Percentiles rank a stretch among this genome's conserved stretches.
phyloP scores from a whole-genome alignment of 306 rosid genomes.

The Glycine tomentella region DNA sequence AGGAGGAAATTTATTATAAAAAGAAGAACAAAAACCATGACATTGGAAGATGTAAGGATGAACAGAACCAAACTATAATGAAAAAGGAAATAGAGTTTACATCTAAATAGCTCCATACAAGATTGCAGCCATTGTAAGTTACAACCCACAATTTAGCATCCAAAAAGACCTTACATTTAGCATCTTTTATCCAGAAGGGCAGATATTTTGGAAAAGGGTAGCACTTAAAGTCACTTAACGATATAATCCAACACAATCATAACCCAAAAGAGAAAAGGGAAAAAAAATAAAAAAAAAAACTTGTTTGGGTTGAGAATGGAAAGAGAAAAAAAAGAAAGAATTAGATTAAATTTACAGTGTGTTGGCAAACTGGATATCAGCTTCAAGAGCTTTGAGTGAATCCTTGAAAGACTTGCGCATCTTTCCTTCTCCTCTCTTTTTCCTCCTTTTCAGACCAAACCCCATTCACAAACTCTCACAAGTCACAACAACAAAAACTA shows the following conservation, averaged over 20 bases:
- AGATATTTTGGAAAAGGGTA: slow-evolving; percentile 25
- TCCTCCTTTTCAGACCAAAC: slow-evolving; percentile 40
- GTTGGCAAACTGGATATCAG: slow-evolving; percentile 90
- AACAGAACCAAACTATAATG: neutral
- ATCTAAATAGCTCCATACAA: slow-evolving; percentile 20
- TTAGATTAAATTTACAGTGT: slow-evolving; percentile 60
- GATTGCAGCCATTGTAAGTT: neutral
- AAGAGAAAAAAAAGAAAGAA: neutral
- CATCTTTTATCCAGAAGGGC: slow-evolving; percentile 25
- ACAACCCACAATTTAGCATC: neutral
- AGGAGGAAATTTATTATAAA: neutral
- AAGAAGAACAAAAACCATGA: neutral
- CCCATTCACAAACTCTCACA: slow-evolving; percentile 35
- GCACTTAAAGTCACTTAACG: slow-evolving; percentile 29
- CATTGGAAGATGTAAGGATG: neutral
- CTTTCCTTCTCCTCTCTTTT: slow-evolving; percentile 22
- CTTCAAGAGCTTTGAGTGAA: slow-evolving; percentile 93
- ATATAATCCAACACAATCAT: slow-evolving; percentile 21
- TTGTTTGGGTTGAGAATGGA: neutral
- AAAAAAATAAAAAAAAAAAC: too few relatives aligned
- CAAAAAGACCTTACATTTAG: neutral
- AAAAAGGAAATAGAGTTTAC: neutral
- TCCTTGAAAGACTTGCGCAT: slow-evolving; percentile 90
- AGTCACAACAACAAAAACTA: neutral
- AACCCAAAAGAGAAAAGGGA: neutral